Evolutionary conservation across 2,329 filamentous ascomycete genomes (phyloP).

Genomic region (Diaporthe citrichinensis): DNA sequence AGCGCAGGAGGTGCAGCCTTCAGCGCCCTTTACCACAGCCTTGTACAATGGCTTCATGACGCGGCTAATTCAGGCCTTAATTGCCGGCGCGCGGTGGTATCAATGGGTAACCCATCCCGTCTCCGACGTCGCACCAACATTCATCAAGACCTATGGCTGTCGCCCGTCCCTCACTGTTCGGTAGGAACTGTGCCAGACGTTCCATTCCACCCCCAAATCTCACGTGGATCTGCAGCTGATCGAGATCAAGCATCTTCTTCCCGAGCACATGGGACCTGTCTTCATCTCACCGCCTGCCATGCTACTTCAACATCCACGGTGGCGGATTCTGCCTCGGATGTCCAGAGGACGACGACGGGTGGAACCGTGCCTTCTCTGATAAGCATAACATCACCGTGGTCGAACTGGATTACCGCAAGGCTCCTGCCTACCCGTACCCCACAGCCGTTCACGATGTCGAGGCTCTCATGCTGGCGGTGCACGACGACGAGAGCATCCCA

Average conservation of each 20-base stretch:
- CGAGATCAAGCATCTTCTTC: background rate
- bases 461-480: background rate
- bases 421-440: background rate
- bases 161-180: background rate
- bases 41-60: background rate
- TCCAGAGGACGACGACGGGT: background rate
- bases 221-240: background rate
- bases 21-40: background rate
- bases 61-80: background rate
- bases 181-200: background rate
- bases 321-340: conserved; percentile 10
- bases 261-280: background rate
- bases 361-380: background rate
- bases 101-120: background rate
- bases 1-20: background rate
- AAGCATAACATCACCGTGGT: background rate
- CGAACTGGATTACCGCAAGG: conserved; percentile 1
- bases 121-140: background rate
- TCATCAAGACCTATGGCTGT: background rate
- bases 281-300: background rate
- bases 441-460: conserved; percentile 1
- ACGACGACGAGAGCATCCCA: background rate
- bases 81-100: background rate
- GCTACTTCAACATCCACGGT: conserved; percentile 7
- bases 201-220: background rate